Evolutionary conservation across 768 basidiomycete genomes (phyloP), one percentile per base, ranked within the genome.

Genomic region (Tulasnella sp.): DNA sequence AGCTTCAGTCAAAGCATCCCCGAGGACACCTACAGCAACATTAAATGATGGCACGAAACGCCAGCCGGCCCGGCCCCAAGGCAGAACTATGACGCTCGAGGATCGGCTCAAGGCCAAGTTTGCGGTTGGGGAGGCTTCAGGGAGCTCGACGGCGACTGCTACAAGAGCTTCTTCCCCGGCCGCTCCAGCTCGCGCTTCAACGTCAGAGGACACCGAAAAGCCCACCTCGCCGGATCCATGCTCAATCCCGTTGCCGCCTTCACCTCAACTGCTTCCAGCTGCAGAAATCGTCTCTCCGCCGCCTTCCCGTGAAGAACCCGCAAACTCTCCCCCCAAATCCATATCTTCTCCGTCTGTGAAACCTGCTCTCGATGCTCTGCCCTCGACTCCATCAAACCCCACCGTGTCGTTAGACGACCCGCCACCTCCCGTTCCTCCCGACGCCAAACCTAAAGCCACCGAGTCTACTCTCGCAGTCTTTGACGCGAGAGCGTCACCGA

Each of bases 51-150:
- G n/a, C 48, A 51, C 37, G 35, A 42, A 32, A 26, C 57, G 57
- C 23, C 57, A 61, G 57, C 57, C n/a, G 1, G 23, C 57, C 57
- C 57, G 57, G 29, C n/a, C 57, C n/a, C n/a, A 29, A 29, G 70
- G 70, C 26, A 29, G 57, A 13, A 67, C 61, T 6, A 72, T 88
- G 10, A 91, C 88, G 32, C 85, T 94, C 2, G 93, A 94, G 84
- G 93, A 94, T 78, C 87, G 93, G 69, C 85, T 94, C n/a, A 88
- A 91, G 69, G 90, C 92, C 85, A 87, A 88, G 37, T 88, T 90
- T 80, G 86, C 87, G 29, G 86, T 87, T 74, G 89, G 87, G 26
- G 92, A 93, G 26, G 85, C 86, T 16, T 88, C 89, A 77, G 79
- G 84, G 26, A 85, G 84, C 32, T 86, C 89, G 0, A 86, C 88